These are phyloP conservation scores for Pulicaria dysenterica DNA, from an alignment of 129 eudicot species.

Conservation along the genomic window DNA sequence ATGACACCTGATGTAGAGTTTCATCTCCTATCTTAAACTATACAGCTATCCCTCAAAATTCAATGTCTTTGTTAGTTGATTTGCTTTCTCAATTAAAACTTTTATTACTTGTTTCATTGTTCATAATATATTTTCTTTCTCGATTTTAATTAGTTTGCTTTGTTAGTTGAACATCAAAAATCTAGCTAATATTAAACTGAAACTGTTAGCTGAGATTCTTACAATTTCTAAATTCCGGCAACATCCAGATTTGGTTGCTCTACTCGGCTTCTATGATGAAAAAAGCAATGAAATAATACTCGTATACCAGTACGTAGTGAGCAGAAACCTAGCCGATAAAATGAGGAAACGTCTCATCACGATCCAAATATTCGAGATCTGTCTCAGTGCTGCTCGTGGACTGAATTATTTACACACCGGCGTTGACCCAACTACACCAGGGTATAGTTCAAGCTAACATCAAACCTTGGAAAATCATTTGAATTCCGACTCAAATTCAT, in stretches of 20 bases:
- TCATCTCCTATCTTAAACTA: too few species aligned
- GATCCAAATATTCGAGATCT: conserved; percentile 37
- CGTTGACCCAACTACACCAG: conserved; percentile 10
- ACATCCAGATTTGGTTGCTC: conserved; percentile 39
- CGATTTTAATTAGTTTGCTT: too few species aligned
- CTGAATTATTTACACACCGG: conserved; percentile 34
- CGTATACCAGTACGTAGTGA: conserved; percentile 30
- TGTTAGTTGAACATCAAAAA: conserved; percentile 40
- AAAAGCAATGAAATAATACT: conserved; percentile 37
- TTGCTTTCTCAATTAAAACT: too few species aligned
- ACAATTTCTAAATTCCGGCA: conserved; percentile 30
- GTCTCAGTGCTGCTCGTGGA: conserved; percentile 43
- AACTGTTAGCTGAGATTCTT: conserved; percentile 32
- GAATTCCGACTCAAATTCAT: conserved; percentile 29
- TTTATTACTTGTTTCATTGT: too few species aligned
- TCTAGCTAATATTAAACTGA: conserved; percentile 29
- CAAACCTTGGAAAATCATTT: conserved; percentile 27
- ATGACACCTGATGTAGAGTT: too few species aligned
- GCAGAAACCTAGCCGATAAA: conserved; percentile 34
- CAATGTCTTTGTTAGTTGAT: too few species aligned
- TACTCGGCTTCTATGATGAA: conserved; percentile 35
- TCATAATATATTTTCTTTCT: too few species aligned
- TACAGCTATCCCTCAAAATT: too few species aligned
- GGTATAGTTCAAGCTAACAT: conserved; percentile 35
- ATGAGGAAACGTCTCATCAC: conserved; percentile 37